A percentile compares a stretch with the other conserved stretches of the same genome.
phyloP scores from a whole-genome alignment of 2,329 filamentous ascomycete species.

The Rutstroemia sydowiana region DNA sequence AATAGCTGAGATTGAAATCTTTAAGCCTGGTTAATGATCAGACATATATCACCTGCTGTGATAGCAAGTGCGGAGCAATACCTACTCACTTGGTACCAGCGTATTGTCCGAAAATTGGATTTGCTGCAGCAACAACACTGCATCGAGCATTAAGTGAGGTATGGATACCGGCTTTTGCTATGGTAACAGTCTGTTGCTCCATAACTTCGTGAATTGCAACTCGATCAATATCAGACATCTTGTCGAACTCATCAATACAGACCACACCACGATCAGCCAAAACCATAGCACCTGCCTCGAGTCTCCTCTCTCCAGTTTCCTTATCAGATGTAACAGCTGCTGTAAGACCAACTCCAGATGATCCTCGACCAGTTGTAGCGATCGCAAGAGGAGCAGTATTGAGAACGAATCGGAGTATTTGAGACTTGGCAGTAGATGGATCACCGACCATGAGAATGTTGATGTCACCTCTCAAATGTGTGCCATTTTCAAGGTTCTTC shows the following conservation, averaged over 20 bases:
- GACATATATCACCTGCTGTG: no score
- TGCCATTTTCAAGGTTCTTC: constrained; percentile 97
- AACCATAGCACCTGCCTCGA: constrained; percentile 98
- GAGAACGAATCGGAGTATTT: constrained; percentile 89
- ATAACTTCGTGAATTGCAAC: constrained; percentile 99
- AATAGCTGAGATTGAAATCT: no score
- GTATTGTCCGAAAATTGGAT: constrained; percentile 97
- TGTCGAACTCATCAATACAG: constrained; percentile 99
- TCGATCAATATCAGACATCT: constrained; percentile 97
- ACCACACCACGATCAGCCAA: constrained; percentile 94
- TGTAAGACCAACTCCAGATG: constrained; percentile 94
- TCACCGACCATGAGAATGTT: constrained; percentile 99
- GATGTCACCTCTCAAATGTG: constrained; percentile 95
- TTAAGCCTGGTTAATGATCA: no score
- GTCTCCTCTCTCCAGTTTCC: constrained; percentile 87
- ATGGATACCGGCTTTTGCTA: constrained; percentile 97
- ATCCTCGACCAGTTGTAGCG: constrained; percentile 92
- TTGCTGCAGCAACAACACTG: constrained; percentile 92
- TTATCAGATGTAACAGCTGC: constrained; percentile 95
- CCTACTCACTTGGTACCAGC: no score
- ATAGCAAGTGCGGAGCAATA: no score
- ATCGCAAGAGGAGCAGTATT: constrained; percentile 96
- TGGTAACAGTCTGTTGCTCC: constrained; percentile 99
- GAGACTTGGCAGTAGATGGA: constrained; percentile 97
- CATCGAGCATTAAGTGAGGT: constrained; percentile 95